Conservation (phyloP, 768 basidiomycete species). For the Chalciporus sphaerocephalus region DNA sequence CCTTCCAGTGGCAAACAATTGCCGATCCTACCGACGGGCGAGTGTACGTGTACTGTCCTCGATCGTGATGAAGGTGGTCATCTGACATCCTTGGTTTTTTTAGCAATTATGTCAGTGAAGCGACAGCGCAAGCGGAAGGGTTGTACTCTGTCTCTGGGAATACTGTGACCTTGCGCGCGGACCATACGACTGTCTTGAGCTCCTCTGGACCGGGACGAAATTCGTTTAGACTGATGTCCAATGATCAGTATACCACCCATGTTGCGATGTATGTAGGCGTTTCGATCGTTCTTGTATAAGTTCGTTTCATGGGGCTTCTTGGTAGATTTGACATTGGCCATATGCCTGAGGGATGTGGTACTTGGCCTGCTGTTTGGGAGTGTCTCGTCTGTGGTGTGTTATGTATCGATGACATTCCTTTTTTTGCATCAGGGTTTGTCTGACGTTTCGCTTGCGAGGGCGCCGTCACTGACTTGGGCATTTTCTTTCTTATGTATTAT, state of each 20-base stretch:
- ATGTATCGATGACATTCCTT: neutral
- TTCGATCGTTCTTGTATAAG: neutral
- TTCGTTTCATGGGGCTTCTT: neutral
- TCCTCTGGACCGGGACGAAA: constrained; percentile 32
- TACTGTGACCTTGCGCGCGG: constrained; percentile 31
- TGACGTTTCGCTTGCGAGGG: neutral
- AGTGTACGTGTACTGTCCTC: constrained; percentile 18
- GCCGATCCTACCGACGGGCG: constrained; percentile 35
- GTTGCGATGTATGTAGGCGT: constrained; percentile 32
- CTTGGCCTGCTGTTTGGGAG: constrained; percentile 37
- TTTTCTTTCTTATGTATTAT: neutral
- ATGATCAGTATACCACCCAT: constrained; percentile 28
- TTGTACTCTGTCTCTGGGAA: constrained; percentile 53
- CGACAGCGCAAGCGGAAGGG: constrained; percentile 49
- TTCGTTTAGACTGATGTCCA: constrained; percentile 34
- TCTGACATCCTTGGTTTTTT: neutral
- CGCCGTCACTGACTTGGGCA: neutral
- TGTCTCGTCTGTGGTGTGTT: neutral
- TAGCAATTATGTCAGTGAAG: constrained; percentile 43
- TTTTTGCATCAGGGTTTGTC: constrained; percentile 22
- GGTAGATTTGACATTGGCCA: constrained; percentile 36
- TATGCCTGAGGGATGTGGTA: constrained; percentile 39
- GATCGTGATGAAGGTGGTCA: neutral
- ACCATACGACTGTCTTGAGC: constrained; percentile 29
- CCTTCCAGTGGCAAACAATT: constrained; percentile 26